Evolutionary conservation across 2,329 filamentous ascomycete species (phyloP), one percentile per base, ranked within the genome.

Genomic region (Scolecobasidium constrictum): DNA sequence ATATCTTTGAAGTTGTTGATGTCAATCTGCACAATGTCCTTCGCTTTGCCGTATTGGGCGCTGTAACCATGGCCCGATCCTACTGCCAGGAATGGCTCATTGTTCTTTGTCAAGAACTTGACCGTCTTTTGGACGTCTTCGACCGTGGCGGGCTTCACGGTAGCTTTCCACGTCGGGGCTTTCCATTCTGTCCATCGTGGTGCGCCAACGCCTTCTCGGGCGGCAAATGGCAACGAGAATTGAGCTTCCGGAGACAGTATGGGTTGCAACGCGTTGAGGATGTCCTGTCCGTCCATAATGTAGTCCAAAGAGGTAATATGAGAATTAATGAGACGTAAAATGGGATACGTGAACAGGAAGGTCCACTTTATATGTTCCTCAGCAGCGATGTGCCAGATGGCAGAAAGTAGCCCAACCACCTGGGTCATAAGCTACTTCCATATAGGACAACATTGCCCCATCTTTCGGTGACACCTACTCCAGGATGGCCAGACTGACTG

Each of bases 41-140:
- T 37, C 1, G 61, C 23, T 0, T 42, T 40, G 4, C 48, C 53
- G 1, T 60, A 43, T 4, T 55, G 54, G 1, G 46, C 52, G 1
- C 50, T 48, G 45, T 52, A 61, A 1, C 59, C 57, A 51, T 65
- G 63, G 2, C 54, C 50, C 11, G 55, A 56, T 2, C 57, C 57
- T 1, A 56, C 56, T 12, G 56, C 58, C 3, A 64, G 51, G 35
- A 65, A 63, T 0, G 60, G 53, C 7, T 57, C 53, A 3, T 50
- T 48, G 35, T 58, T 50, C 19, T 37, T 17, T 5, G 20, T 41
- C 7, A 22, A 19, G 17, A 5, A 39, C 36, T 41, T 39, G 12
- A 41, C 23, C 20, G 12, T 20, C 7, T 5, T 18, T 12, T 12
- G 23, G 16, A 41, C 6, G 17, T 37, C 23, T 7, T 7, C 23